Evolutionary conservation across 2,329 filamentous ascomycete species (phyloP).

Genomic region (Trichoderma asperellum): DNA sequence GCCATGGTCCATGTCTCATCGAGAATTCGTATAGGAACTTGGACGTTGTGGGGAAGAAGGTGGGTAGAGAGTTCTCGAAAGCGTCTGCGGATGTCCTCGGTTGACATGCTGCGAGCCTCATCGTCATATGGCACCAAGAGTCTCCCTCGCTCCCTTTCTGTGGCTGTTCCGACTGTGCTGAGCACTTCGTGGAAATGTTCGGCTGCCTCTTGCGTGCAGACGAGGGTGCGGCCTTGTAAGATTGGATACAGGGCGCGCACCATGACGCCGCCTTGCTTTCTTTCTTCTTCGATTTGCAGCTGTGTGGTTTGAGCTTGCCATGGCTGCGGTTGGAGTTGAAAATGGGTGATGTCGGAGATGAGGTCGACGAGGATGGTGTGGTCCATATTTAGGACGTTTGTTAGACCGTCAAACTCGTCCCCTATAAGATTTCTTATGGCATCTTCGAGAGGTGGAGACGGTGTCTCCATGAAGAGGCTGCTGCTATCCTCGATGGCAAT

Average conservation of each 20-base stretch:
- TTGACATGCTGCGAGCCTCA: constrained; percentile 23
- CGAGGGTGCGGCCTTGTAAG: constrained; percentile 39
- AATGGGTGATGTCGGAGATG: constrained; percentile 47
- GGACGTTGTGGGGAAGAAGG: constrained; percentile 39
- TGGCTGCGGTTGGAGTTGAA: constrained; percentile 39
- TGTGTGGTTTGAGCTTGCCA: constrained; percentile 43
- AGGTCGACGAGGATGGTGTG: constrained; percentile 49
- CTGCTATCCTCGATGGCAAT: constrained; percentile 41
- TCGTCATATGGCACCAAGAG: constrained; percentile 41
- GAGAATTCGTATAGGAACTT: constrained; percentile 43
- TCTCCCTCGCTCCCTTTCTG: constrained; percentile 43
- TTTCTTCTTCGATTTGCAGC: constrained; percentile 44
- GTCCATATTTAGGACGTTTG: constrained; percentile 46
- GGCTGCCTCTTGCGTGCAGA: constrained; percentile 47
- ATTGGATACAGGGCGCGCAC: constrained; percentile 44
- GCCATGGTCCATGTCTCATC: constrained; percentile 37
- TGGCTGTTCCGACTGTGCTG: constrained; percentile 43
- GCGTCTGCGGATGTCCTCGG: constrained; percentile 32
- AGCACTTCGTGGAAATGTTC: constrained; percentile 46
- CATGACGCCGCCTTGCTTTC: constrained; percentile 40
- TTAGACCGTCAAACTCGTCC: constrained; percentile 41
- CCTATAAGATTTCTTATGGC: constrained; percentile 41
- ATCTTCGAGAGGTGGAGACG: constrained; percentile 35
- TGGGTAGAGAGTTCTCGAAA: constrained; percentile 43
- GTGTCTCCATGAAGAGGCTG: constrained; percentile 35